Percentiles rank a stretch among this genome's conserved stretches.
These are phyloP conservation scores for Coemansia sp. DNA, from an alignment of 192 early-diverging fungal species.

Conservation along the genomic window DNA sequence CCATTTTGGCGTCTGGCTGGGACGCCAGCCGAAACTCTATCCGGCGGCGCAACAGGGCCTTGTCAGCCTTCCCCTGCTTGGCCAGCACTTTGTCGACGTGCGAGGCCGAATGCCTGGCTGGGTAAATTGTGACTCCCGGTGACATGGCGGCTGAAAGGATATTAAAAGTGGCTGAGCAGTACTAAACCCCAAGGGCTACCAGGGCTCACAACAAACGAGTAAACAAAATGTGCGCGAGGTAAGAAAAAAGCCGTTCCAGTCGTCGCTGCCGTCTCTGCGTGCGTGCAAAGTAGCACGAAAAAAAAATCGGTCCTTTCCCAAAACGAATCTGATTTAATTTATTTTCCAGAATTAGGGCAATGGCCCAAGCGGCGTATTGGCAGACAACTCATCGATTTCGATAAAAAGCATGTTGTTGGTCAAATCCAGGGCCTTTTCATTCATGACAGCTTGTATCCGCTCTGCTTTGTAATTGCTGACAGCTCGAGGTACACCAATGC, in stretches of 20 bases:
- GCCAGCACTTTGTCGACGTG: constrained; percentile 46
- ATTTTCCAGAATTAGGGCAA: no score
- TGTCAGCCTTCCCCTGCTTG: constrained; percentile 45
- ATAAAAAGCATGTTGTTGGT: no score
- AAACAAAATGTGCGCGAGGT: background rate
- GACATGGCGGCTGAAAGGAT: constrained; percentile 16
- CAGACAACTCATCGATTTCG: no score
- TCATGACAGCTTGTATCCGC: background rate
- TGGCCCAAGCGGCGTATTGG: no score
- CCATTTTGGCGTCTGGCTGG: constrained; percentile 61
- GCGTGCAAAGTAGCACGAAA: no score
- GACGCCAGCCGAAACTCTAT: constrained; percentile 61
- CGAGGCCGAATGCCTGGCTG: constrained; percentile 7
- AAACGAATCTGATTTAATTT: no score
- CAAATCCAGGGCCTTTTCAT: background rate
- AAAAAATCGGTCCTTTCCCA: no score
- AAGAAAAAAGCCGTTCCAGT: no score
- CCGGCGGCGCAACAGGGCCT: constrained; percentile 53
- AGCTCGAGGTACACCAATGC: background rate
- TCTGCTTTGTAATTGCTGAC: background rate
- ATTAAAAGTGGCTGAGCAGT: background rate
- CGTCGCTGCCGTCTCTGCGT: no score
- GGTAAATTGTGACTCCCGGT: constrained; percentile 19
- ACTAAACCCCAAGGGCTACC: background rate
- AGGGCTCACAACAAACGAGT: background rate